Percentiles rank a stretch among this genome's conserved stretches.
Evolutionary conservation across 352 stramenopile species (phyloP).

Genomic region (Pilasporangium apinafurcum): DNA sequence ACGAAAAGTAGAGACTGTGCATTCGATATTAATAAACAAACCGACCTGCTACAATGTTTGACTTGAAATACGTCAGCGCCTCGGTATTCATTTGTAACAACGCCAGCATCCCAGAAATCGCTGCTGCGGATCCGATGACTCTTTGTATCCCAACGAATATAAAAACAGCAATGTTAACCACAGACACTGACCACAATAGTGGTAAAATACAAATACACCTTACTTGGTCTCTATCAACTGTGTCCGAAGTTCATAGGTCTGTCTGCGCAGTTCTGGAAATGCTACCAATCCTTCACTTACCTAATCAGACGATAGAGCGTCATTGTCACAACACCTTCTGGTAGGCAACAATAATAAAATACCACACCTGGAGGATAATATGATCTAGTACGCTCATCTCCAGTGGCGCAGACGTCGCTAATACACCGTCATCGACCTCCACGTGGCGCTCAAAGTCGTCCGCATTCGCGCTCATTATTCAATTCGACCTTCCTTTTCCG

Average conservation of each 20-base stretch:
- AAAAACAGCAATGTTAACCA: background rate
- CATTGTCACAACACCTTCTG: too few species aligned
- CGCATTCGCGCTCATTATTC: conserved; percentile 5
- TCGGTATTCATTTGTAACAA: conserved; percentile 33
- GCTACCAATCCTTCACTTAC: conserved; percentile 34
- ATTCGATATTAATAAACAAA: too few species aligned
- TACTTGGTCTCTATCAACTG: conserved; percentile 53
- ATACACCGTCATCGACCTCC: conserved; percentile 53
- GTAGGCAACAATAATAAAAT: too few species aligned
- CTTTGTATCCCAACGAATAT: conserved; percentile 8
- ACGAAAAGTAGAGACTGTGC: too few species aligned
- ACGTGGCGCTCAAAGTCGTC: conserved; percentile 57
- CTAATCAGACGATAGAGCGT: too few species aligned
- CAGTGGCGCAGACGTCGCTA: conserved; percentile 57
- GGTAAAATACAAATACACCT: too few species aligned
- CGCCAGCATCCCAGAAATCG: conserved; percentile 34
- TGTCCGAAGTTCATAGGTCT: conserved; percentile 33
- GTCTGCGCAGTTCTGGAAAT: conserved; percentile 28
- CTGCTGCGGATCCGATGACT: conserved; percentile 31
- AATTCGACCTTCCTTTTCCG: too few species aligned
- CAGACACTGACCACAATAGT: background rate
- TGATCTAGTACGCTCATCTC: conserved; percentile 31
- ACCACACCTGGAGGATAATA: too few species aligned
- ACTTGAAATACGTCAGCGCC: conserved; percentile 59
- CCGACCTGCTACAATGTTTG: conserved; percentile 43